Percentiles rank a stretch among this genome's conserved stretches.
phyloP scores from a whole-genome alignment of 2,329 filamentous ascomycete genomes.

The Rhynchosporium secalis region DNA sequence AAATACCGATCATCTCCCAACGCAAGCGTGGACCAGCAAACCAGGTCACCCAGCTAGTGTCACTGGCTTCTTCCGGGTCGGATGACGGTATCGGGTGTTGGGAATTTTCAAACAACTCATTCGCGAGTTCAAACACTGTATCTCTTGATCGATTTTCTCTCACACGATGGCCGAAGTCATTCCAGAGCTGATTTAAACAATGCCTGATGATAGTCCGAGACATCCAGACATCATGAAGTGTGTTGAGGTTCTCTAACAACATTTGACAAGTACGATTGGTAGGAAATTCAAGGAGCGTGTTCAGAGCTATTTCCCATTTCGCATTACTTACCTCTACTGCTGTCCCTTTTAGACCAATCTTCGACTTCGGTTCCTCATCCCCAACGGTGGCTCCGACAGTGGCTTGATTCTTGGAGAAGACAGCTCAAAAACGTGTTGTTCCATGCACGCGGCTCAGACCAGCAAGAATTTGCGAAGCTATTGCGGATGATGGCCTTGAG shows the following conservation, averaged over 20 bases:
- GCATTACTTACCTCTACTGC: slow-evolving; percentile 5
- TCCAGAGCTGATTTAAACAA: slow-evolving; percentile 16
- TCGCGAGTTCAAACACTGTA: slow-evolving; percentile 9
- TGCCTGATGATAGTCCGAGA: slow-evolving; percentile 14
- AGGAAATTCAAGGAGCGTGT: slow-evolving; percentile 19
- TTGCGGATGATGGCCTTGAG: not conserved
- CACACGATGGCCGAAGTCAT: slow-evolving; percentile 6
- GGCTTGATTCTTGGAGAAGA: slow-evolving; percentile 17
- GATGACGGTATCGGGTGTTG: not conserved
- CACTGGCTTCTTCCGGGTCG: not conserved
- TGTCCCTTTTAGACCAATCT: not conserved
- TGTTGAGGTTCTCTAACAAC: slow-evolving; percentile 1
- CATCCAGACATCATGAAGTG: slow-evolving; percentile 18
- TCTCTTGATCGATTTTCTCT: slow-evolving; percentile 11
- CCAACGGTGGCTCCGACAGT: slow-evolving; percentile 11
- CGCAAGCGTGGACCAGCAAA: slow-evolving; percentile 9
- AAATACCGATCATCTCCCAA: slow-evolving; percentile 19
- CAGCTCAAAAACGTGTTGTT: slow-evolving; percentile 13
- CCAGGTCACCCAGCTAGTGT: slow-evolving; percentile 14
- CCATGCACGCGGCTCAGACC: not conserved
- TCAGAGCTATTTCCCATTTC: slow-evolving; percentile 17
- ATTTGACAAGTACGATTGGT: slow-evolving; percentile 15
- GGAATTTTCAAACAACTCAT: slow-evolving; percentile 15
- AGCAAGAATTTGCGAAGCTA: not conserved
- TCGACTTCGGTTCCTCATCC: not conserved